Base-by-base conservation (phyloP, 2,329 filamentous ascomycete genomes). In the Diaporthe citrichinensis region DNA sequence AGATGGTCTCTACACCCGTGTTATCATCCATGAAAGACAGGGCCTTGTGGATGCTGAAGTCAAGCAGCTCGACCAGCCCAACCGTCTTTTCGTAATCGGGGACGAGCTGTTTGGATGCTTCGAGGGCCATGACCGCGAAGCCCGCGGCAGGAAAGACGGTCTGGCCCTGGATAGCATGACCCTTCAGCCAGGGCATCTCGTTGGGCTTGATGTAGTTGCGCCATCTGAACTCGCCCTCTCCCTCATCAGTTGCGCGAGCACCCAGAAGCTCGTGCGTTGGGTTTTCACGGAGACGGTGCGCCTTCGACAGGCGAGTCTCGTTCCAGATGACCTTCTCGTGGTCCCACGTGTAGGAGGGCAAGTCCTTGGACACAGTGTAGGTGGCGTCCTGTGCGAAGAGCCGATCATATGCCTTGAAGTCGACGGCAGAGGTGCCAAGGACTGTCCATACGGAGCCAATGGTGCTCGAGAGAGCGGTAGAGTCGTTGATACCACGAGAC, bases 81-180 rank as follows among this genome's bases (percentile, higher is more conserved):
- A 77, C 62, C 2, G 6, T 3, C 39, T 71, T 75, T 12, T 57
- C 49, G 23, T 44, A 65, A 1, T 36, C 57, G 23, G n/a, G 23
- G 3, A 71, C 34, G 49, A 65, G 68, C 39, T 12, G 77, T 53
- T 39, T 53, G 31, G 61, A 41, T 2, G 81, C 78, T 31, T 82
- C 80, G 0, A 81, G 9, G 1, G 77, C 78, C 71, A 74, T 77
- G 10, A 77, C 73, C 31, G 78, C 76, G 53, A 80, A 81, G 0
- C 78, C 80, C 0, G 80, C 77, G 0, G 78, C 82, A 0, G 87
- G 87, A 44, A 86, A 87, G 0, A 88, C 78, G 17, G 82, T 78
- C 20, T 84, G 78, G 0, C 80, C 79, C 23, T 84, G 80, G 23
- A 81, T 25, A 8, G 77, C 73, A 41, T 89, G 86, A 7, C 86